Conservation (phyloP, 1,139 yeast species). For the Chernovozyma aurita region DNA sequence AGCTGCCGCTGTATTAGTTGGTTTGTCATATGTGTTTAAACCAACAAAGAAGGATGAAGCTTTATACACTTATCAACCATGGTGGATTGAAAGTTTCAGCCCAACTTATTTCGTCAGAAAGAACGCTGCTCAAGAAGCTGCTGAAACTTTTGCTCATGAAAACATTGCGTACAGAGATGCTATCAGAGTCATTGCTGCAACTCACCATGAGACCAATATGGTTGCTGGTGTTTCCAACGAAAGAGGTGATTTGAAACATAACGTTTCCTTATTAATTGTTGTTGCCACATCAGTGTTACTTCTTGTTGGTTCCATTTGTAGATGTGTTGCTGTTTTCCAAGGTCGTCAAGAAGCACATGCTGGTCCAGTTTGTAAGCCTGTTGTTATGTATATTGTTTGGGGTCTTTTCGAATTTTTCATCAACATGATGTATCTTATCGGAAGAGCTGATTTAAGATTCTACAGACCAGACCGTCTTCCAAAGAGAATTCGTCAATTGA, state of each 20-base stretch:
- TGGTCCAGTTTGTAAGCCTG: slow-evolving; percentile 28
- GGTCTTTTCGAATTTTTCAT: slow-evolving; percentile 35
- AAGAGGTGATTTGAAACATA: slow-evolving; percentile 48
- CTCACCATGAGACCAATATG: slow-evolving; percentile 39
- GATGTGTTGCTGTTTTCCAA: slow-evolving; percentile 54
- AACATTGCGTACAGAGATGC: slow-evolving; percentile 48
- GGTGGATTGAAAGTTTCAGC: slow-evolving; percentile 69
- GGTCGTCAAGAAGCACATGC: slow-evolving; percentile 16
- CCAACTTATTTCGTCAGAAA: slow-evolving; percentile 52
- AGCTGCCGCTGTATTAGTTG: slow-evolving; percentile 47
- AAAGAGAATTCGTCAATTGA: slow-evolving; percentile 1
- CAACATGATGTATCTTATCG: slow-evolving; percentile 33
- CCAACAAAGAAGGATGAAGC: slow-evolving; percentile 54
- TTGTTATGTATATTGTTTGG: slow-evolving; percentile 64
- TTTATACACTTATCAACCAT: slow-evolving; percentile 64
- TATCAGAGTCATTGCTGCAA: slow-evolving; percentile 44
- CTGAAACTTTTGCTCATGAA: slow-evolving; percentile 44
- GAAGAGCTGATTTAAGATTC: slow-evolving; percentile 44
- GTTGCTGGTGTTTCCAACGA: slow-evolving; percentile 39
- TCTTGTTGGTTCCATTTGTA: slow-evolving; percentile 51
- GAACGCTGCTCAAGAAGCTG: slow-evolving; percentile 46
- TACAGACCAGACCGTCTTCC: slow-evolving; percentile 45
- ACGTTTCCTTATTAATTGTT: slow-evolving; percentile 44
- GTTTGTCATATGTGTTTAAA: slow-evolving; percentile 48
- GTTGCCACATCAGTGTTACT: slow-evolving; percentile 48